Evolutionary conservation across 2,329 filamentous ascomycete genomes (phyloP).

Genomic region (Hypoxylon sp.): DNA sequence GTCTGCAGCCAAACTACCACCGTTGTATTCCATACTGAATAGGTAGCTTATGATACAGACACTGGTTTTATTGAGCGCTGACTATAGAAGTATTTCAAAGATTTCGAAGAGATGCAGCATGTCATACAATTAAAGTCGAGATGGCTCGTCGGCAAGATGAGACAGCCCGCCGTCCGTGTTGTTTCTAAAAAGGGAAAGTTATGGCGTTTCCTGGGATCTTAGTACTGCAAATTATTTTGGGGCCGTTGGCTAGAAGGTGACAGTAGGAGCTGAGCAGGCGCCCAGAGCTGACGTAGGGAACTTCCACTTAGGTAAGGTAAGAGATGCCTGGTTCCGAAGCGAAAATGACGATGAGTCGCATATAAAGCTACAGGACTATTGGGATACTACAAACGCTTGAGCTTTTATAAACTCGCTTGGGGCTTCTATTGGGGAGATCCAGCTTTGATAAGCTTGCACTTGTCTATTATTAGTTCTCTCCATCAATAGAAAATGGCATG

Average conservation of each 20-base stretch:
- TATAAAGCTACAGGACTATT: background rate
- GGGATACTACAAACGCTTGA: too few relatives aligned
- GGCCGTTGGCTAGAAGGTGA: slow-evolving; percentile 14
- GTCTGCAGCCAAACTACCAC: slow-evolving; percentile 69
- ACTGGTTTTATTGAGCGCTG: background rate
- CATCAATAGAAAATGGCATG: slow-evolving; percentile 10
- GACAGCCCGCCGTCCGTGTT: slow-evolving; percentile 33
- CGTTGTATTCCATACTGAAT: slow-evolving; percentile 63
- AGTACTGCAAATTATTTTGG: background rate
- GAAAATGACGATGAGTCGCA: slow-evolving; percentile 19
- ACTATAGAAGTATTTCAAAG: background rate
- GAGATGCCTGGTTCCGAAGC: background rate
- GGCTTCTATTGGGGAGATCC: background rate
- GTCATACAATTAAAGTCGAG: background rate
- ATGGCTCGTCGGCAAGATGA: slow-evolving; percentile 28
- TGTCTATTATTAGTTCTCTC: background rate
- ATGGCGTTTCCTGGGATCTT: background rate
- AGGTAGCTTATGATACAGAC: background rate
- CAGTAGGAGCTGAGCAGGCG: slow-evolving; percentile 13
- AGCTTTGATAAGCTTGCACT: slow-evolving; percentile 23
- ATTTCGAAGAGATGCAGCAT: background rate
- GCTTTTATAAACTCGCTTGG: too few relatives aligned
- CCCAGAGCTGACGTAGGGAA: slow-evolving; percentile 28
- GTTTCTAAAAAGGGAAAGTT: slow-evolving; percentile 15
- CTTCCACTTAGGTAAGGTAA: background rate